Conservation (phyloP, 495 filamentous ascomycete species). For the Cladorrhinum samala region DNA sequence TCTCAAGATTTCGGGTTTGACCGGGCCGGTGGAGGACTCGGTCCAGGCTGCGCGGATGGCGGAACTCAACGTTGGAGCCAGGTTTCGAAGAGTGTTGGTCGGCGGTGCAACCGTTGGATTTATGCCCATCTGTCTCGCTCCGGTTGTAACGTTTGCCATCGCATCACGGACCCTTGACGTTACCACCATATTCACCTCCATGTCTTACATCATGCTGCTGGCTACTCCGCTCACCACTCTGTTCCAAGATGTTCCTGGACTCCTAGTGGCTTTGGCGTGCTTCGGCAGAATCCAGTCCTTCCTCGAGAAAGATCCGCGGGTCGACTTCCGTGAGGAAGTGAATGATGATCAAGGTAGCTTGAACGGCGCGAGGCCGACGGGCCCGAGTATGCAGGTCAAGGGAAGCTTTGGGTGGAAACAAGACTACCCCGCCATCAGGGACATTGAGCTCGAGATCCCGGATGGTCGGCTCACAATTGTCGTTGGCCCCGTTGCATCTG, state of each 20-base stretch:
- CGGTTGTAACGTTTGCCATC: constrained; percentile 36
- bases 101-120: constrained; percentile 37
- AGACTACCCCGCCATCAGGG: constrained; percentile 27
- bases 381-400: constrained; percentile 5
- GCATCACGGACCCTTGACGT: constrained; percentile 40
- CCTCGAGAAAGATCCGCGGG: constrained; percentile 11
- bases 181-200: constrained; percentile 51
- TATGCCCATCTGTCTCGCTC: constrained; percentile 41
- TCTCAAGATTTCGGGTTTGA: constrained; percentile 41
- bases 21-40: constrained; percentile 24
- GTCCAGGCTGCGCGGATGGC: constrained; percentile 37
- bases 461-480: constrained; percentile 29
- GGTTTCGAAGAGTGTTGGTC: constrained; percentile 23
- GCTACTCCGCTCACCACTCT: constrained; percentile 48
- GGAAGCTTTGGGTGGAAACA: constrained; percentile 39
- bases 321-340: constrained; percentile 16
- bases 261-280: constrained; percentile 51
- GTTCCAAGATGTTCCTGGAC: constrained; percentile 50
- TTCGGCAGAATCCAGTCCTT: constrained; percentile 49
- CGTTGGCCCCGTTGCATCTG: constrained; percentile 37
- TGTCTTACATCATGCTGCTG: constrained; percentile 58
- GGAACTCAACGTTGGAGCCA: constrained; percentile 33
- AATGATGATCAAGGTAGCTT: background rate
- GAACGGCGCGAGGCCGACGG: background rate
- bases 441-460: constrained; percentile 33